Base-by-base conservation (phyloP, 257 asterid species). In the Nicotiana noctiflora region DNA sequence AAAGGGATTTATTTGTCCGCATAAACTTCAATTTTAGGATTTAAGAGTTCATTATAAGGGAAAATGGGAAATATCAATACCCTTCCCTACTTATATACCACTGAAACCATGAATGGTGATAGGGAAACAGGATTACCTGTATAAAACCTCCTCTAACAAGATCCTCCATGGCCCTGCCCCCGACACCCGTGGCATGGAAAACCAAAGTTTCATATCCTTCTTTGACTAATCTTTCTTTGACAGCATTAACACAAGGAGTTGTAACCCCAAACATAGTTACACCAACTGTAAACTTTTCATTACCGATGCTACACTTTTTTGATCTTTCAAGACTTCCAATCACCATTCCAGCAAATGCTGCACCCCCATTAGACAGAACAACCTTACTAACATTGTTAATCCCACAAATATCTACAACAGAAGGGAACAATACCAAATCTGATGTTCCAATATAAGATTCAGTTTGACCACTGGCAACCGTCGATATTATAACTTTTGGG, bases 91-190 rank as follows among this genome's bases (percentile, higher is more conserved):
- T 37, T 46, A 46, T 46, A 2, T 46, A 44, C 14, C 21, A 44
- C 59, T 21, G 59, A 70, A 44, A 70, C 57, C 37, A 70, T 44
- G 12, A 13, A 34, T 13, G 10, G 77, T 18, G 52, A 70, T 59
- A 37, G 23, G 44, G 56, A 32, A 5, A 51, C 70, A 70, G 0
- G 21, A 55, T 34, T 86, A 92, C 99, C 96, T 95, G 94, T 86
- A 95, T 92, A 84, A 90, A 88, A 60, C 98, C 99, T 84, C 87
- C 96, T 86, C 83, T 89, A 81, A 93, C 94, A 85, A 95, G 98
- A 87, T 92, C 97, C 88, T 95, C 99, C 99, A 95, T 95, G 46
- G 98, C 99, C 87, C 94, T 94, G 57, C 98, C 99, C 81, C 99
- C 99, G 11, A 95, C 97, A 18, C 99, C 99, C 17, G 99, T 95